These are phyloP conservation scores for Filobasidium wieringae DNA, from an alignment of 768 basidiomycete genomes.

Conservation along the genomic window DNA sequence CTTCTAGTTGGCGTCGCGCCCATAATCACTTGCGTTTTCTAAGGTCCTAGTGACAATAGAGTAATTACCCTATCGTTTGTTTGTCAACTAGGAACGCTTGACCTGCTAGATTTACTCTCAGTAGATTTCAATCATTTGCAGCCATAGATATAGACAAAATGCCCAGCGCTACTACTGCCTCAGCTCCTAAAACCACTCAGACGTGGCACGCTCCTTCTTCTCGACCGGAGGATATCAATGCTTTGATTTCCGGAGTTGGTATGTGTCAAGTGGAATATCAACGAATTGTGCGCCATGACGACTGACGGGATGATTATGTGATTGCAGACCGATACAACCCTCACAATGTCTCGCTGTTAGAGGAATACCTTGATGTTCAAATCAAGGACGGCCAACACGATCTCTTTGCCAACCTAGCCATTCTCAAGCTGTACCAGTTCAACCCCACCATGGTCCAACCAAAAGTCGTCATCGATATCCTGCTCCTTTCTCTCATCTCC, in stretches of 20 bases:
- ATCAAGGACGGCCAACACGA: slow-evolving; percentile 85
- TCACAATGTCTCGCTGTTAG: slow-evolving; percentile 78
- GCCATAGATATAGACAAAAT: slow-evolving; percentile 7
- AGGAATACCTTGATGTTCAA: slow-evolving; percentile 94
- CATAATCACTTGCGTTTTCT: too few relatives aligned
- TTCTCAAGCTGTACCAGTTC: slow-evolving; percentile 95
- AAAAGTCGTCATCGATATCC: slow-evolving; percentile 85
- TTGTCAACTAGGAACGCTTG: too few relatives aligned
- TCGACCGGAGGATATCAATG: slow-evolving; percentile 76
- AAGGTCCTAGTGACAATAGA: too few relatives aligned
- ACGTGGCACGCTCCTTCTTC: slow-evolving; percentile 50
- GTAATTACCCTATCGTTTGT: too few relatives aligned
- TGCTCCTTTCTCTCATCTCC: slow-evolving; percentile 77
- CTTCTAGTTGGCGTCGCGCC: too few relatives aligned
- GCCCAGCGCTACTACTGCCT: slow-evolving; percentile 18
- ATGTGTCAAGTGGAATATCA: slow-evolving; percentile 7
- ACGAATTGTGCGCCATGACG: background rate
- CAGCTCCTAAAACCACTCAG: slow-evolving; percentile 25
- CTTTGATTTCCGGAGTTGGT: slow-evolving; percentile 46
- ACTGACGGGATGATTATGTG: background rate
- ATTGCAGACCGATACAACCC: slow-evolving; percentile 87
- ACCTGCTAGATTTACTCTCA: too few relatives aligned
- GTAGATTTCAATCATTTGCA: too few relatives aligned
- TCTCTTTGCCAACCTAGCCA: slow-evolving; percentile 85
- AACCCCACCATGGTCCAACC: slow-evolving; percentile 86